A percentile compares a stretch with the other conserved stretches of the same genome.
Conservation (phyloP, 1,284 basidiomycete species). For the Puccinia triticina region DNA sequence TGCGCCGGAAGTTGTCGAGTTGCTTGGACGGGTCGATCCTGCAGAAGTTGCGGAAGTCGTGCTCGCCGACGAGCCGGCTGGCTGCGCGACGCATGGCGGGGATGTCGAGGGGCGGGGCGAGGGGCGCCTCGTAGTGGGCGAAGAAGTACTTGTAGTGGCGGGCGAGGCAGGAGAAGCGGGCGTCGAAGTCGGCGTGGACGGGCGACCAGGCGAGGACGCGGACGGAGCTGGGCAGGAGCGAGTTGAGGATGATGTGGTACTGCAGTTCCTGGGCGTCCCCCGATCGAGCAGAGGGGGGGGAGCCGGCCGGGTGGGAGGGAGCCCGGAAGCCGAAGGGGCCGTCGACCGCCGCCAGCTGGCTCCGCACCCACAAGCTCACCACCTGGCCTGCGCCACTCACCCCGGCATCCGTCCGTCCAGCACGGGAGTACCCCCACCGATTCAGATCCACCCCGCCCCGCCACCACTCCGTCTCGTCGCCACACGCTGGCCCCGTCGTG, state of each 20-base stretch:
- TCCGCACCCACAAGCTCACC: slow-evolving; percentile 84
- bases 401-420: slow-evolving; percentile 91
- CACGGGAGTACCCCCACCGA: slow-evolving; percentile 84
- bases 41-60: slow-evolving; percentile 95
- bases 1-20: slow-evolving; percentile 74
- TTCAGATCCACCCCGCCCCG: slow-evolving; percentile 67
- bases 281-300: slow-evolving; percentile 26
- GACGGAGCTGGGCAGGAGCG: slow-evolving; percentile 84
- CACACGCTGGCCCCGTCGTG: slow-evolving; percentile 59
- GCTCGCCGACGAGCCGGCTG: slow-evolving; percentile 74
- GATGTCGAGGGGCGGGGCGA: slow-evolving; percentile 67
- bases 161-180: slow-evolving; percentile 81
- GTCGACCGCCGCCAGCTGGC: slow-evolving; percentile 59
- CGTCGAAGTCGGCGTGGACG: slow-evolving; percentile 76
- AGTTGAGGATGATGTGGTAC: slow-evolving; percentile 81
- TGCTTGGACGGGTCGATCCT: slow-evolving; percentile 94
- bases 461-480: slow-evolving; percentile 55
- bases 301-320: not conserved
- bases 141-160: slow-evolving; percentile 99
- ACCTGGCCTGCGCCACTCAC: slow-evolving; percentile 95
- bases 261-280: slow-evolving; percentile 67
- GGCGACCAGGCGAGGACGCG: slow-evolving; percentile 95
- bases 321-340: slow-evolving; percentile 31
- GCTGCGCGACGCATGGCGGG: slow-evolving; percentile 78
- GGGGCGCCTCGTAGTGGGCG: slow-evolving; percentile 56